Evolutionary conservation across 129 eudicot genomes (phyloP).

Genomic region (Centaurea solstitialis): DNA sequence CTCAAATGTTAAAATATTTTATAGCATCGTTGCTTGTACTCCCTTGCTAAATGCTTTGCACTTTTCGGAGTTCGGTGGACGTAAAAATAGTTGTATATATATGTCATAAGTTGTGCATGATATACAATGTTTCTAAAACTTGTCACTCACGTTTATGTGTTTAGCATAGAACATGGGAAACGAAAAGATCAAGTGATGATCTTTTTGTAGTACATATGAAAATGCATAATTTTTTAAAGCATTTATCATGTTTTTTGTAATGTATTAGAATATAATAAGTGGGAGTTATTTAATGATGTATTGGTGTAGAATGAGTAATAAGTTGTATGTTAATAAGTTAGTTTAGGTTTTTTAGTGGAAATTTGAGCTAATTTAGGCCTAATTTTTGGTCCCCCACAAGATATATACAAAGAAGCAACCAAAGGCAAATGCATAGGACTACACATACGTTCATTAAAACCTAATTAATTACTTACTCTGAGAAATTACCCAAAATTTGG

Average conservation of each 20-base stretch:
- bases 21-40: not conserved
- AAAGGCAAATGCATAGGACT: not conserved
- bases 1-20: not conserved
- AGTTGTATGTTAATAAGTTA: not conserved
- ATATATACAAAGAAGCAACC: not conserved
- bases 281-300: not conserved
- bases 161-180: not conserved
- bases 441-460: not conserved
- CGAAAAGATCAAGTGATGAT: not conserved
- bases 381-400: not conserved
- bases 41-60: not conserved
- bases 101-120: not conserved
- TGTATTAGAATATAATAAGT: not conserved
- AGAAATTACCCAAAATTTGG: slow-evolving; percentile 9
- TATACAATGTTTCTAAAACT: not conserved
- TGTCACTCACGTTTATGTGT: not conserved
- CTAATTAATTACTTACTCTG: not conserved
- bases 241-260: slow-evolving; percentile 2
- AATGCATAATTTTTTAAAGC: not conserved
- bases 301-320: not conserved
- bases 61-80: not conserved
- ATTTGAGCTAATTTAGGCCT: slow-evolving; percentile 17
- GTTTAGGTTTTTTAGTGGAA: slow-evolving; percentile 6
- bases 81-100: not conserved
- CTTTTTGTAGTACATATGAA: not conserved